Conservation (phyloP, 1,284 basidiomycete genomes). For the Paramarasmius palmivorus region DNA sequence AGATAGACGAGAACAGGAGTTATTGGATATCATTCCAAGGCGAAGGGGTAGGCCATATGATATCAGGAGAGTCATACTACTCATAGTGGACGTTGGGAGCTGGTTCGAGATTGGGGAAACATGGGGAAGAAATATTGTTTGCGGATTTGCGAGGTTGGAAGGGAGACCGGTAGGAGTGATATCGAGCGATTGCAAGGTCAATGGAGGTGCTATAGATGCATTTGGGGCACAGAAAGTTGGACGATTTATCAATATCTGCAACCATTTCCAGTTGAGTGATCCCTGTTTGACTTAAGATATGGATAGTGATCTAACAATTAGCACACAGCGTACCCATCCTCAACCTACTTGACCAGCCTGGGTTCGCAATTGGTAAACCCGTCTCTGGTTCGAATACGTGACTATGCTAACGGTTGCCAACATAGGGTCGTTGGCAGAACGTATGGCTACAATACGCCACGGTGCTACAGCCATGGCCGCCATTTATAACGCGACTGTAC, state of each 20-base stretch:
- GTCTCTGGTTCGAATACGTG: background rate
- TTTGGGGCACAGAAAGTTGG: slow-evolving; percentile 40
- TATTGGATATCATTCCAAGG: slow-evolving; percentile 38
- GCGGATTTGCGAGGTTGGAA: slow-evolving; percentile 37
- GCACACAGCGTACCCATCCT: slow-evolving; percentile 31
- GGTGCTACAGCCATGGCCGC: slow-evolving; percentile 40
- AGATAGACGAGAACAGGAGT: slow-evolving; percentile 33
- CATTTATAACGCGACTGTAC: slow-evolving; percentile 37
- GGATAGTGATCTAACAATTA: background rate
- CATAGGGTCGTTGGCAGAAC: slow-evolving; percentile 38
- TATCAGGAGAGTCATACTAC: slow-evolving; percentile 33
- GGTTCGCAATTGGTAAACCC: slow-evolving; percentile 34
- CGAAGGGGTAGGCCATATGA: slow-evolving; percentile 38
- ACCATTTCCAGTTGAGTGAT: slow-evolving; percentile 33
- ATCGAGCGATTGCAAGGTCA: slow-evolving; percentile 40
- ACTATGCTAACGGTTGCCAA: background rate
- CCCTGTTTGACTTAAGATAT: background rate
- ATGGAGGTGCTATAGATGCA: slow-evolving; percentile 43
- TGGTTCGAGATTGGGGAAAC: slow-evolving; percentile 43
- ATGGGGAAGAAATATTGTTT: slow-evolving; percentile 40
- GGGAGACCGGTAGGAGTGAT: slow-evolving; percentile 39
- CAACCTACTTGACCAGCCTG: slow-evolving; percentile 42
- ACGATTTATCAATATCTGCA: slow-evolving; percentile 39
- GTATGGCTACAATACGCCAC: slow-evolving; percentile 40
- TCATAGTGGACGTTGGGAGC: slow-evolving; percentile 34